A percentile compares a stretch with the other conserved stretches of the same genome.
These are phyloP conservation scores for Fusarium hainanense DNA, from an alignment of 2,329 filamentous ascomycete genomes.

Conservation along the genomic window DNA sequence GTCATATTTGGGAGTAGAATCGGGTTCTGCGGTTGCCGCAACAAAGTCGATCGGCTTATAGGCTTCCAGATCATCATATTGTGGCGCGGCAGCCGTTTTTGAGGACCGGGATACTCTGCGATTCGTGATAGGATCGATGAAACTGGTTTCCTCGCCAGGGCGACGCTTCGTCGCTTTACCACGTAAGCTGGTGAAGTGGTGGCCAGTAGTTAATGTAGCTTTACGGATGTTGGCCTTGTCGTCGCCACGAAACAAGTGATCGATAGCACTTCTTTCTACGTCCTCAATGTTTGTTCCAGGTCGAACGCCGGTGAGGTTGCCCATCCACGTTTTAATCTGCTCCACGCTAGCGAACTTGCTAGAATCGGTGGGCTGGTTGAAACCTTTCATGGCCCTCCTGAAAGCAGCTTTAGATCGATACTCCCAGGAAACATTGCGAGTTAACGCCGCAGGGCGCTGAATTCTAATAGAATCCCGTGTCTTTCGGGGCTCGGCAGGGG, in stretches of 20 bases:
- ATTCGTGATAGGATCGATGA: slow-evolving; percentile 70
- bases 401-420: slow-evolving; percentile 53
- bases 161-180: slow-evolving; percentile 37
- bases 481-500: slow-evolving; percentile 57
- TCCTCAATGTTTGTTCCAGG: slow-evolving; percentile 58
- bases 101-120: slow-evolving; percentile 55
- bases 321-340: slow-evolving; percentile 51
- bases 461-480: slow-evolving; percentile 56
- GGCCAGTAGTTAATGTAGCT: slow-evolving; percentile 50
- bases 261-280: slow-evolving; percentile 57
- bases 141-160: slow-evolving; percentile 22
- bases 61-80: slow-evolving; percentile 50
- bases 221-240: slow-evolving; percentile 47
- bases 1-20: slow-evolving; percentile 47
- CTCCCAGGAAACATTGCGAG: slow-evolving; percentile 60
- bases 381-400: slow-evolving; percentile 55
- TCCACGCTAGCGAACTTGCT: slow-evolving; percentile 52
- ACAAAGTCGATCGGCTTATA: slow-evolving; percentile 50
- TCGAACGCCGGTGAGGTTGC: slow-evolving; percentile 53
- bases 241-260: slow-evolving; percentile 55
- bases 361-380: slow-evolving; percentile 52
- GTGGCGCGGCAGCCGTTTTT: slow-evolving; percentile 34
- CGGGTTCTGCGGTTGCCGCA: slow-evolving; percentile 31
- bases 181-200: slow-evolving; percentile 46
- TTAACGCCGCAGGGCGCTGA: slow-evolving; percentile 59